Evolutionary conservation across 2,329 filamentous ascomycete genomes (phyloP).

Genomic region (Neurospora sp.): DNA sequence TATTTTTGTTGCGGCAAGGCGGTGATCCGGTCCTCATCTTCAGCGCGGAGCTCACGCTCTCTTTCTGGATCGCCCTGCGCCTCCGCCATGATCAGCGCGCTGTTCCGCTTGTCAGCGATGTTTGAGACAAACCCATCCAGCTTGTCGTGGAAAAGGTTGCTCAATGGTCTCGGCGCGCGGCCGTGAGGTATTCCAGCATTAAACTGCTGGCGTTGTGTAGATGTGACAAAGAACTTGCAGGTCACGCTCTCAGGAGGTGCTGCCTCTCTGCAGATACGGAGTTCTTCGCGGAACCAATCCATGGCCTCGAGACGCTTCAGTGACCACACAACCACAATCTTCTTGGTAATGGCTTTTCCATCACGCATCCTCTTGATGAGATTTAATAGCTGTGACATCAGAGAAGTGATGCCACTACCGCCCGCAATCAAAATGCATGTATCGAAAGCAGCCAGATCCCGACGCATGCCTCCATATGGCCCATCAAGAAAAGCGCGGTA

Average conservation of each 20-base stretch:
- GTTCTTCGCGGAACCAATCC: slow-evolving; percentile 95
- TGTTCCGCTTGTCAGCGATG: slow-evolving; percentile 79
- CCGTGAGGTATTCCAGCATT: slow-evolving; percentile 24
- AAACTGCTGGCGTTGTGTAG: slow-evolving; percentile 47
- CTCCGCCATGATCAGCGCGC: slow-evolving; percentile 71
- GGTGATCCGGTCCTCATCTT: slow-evolving; percentile 78
- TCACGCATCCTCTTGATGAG: slow-evolving; percentile 96
- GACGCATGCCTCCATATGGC: slow-evolving; percentile 88
- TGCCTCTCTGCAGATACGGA: slow-evolving; percentile 81
- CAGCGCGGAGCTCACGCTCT: slow-evolving; percentile 67
- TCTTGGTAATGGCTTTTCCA: slow-evolving; percentile 84
- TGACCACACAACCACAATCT: slow-evolving; percentile 88
- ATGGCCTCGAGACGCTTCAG: slow-evolving; percentile 85
- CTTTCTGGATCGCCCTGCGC: slow-evolving; percentile 69
- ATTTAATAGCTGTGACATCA: slow-evolving; percentile 83
- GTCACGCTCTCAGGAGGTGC: slow-evolving; percentile 82
- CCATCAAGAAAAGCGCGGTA: slow-evolving; percentile 90
- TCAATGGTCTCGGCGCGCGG: slow-evolving; percentile 54
- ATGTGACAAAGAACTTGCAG: slow-evolving; percentile 91
- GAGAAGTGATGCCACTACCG: slow-evolving; percentile 86
- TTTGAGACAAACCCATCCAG: slow-evolving; percentile 81
- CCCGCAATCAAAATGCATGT: slow-evolving; percentile 89
- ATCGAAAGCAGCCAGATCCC: slow-evolving; percentile 84
- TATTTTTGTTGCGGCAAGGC: slow-evolving; percentile 64
- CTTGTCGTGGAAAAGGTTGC: slow-evolving; percentile 71